Evolutionary conservation across 2,329 filamentous ascomycete species (phyloP).

Genomic region (Xylariaceae sp.): DNA sequence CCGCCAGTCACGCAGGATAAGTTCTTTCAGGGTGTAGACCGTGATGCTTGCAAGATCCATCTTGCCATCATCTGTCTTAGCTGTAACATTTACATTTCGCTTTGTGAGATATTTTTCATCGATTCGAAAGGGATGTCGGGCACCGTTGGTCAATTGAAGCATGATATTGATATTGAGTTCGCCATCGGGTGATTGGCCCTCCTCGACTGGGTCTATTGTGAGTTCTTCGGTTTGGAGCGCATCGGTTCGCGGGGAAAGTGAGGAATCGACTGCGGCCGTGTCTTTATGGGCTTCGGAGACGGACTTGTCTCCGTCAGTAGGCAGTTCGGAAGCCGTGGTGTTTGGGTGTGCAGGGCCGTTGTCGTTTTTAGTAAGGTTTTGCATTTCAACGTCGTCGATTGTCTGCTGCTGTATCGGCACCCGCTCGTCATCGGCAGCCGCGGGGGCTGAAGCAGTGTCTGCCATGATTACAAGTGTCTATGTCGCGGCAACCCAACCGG

Average conservation of each 20-base stretch:
- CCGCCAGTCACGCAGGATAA: conserved; percentile 90
- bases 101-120: conserved; percentile 81
- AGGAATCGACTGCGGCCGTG: conserved; percentile 17
- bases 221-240: conserved; percentile 29
- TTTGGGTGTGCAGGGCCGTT: conserved; percentile 22
- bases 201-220: conserved; percentile 31
- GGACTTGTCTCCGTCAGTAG: conserved; percentile 17
- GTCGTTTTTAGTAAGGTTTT: conserved; percentile 25
- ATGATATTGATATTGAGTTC: conserved; percentile 66
- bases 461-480: no score
- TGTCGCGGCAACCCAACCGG: conserved; percentile 12
- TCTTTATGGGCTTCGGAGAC: conserved; percentile 24
- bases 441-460: conserved; percentile 21
- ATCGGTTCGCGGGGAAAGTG: conserved; percentile 31
- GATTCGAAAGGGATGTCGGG: conserved; percentile 84
- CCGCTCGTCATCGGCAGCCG: conserved; percentile 22
- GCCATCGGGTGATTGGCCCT: conserved; percentile 23
- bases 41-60: conserved; percentile 85
- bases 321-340: conserved; percentile 14
- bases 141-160: conserved; percentile 72
- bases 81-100: conserved; percentile 72
- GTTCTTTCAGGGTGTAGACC: conserved; percentile 88
- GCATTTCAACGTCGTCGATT: conserved; percentile 28
- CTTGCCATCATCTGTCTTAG: conserved; percentile 53
- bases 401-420: conserved; percentile 24